Base-by-base conservation (phyloP, 2,329 filamentous ascomycete species). In the Phialemonium atrogriseum region DNA sequence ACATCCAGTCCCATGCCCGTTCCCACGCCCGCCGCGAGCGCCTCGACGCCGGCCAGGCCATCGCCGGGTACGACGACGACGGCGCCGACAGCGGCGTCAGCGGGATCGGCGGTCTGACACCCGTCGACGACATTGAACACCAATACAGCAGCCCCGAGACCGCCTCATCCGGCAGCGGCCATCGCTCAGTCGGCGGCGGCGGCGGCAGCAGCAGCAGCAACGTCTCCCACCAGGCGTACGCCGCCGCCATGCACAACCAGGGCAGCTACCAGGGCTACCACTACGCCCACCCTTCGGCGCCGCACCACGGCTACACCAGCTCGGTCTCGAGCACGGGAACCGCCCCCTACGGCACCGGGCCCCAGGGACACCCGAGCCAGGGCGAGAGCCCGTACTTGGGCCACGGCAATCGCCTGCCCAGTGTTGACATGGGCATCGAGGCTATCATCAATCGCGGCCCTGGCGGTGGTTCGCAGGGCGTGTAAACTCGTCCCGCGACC, bases 1-100 rank as follows among this genome's bases (percentile, higher is more conserved):
- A 84, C 55, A 70, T 91, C 36, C 78, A 81, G 52, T 76, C 77
- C 45, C 73, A 77, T 32, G 70, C 77, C 42, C 74, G 82, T 39
- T 71, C 78, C 34, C 75, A 72, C 36, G 67, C 73, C 36, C 74
- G 78, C 42, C 78, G 78, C 47, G 78, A 77, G 60, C 73, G 73
- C 38, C 59, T 73, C 45, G 70, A 70, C 56, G 59, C 58, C 19
- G 57, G 59, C 31, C 58, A 66, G 40, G 47, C 49, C 36, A 47
- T 59, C 24, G 51, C 57, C 56, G 63, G 59, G 57, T 73, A 73
- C 65, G 70, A 73, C 60, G 80, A 83, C 62, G 80, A 85, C 61
- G 81, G 75, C 60, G 79, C 76, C 50, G 73, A 83, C 61, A 78
- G 71, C 52, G 68, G 66, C 55, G 69, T 70, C 57, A n/a, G n/a